Conservation (phyloP, 306 rosid species). For the Lupinus albus region DNA sequence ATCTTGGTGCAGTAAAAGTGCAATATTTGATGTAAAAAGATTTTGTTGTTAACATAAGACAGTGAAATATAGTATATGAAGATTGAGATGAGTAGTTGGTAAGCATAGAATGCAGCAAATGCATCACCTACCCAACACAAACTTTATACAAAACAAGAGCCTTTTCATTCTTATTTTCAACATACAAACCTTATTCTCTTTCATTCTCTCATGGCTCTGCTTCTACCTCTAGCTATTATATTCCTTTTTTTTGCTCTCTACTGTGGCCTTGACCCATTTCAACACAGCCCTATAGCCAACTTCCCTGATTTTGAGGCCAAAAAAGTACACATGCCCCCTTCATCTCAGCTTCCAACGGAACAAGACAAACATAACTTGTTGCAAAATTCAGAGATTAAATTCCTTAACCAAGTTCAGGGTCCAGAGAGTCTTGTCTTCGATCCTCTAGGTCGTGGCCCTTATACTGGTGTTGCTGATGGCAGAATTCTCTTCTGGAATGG, state of each 20-base stretch:
- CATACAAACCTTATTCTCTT: background rate
- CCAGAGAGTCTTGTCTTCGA: constrained; percentile 92
- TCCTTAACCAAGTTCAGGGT: constrained; percentile 73
- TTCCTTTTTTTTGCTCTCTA: constrained; percentile 64
- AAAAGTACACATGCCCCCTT: constrained; percentile 53
- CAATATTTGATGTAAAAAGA: no score
- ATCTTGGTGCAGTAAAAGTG: no score
- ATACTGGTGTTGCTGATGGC: constrained; percentile 93
- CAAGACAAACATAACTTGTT: constrained; percentile 64
- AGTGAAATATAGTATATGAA: no score
- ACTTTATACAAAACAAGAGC: no score
- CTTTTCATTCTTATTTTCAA: no score
- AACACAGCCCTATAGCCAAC: constrained; percentile 61
- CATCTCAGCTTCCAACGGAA: constrained; percentile 64
- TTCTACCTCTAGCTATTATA: constrained; percentile 38
- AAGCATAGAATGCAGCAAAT: no score
- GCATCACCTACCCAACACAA: no score
- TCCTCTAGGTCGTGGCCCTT: constrained; percentile 89
- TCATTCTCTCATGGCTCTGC: constrained; percentile 43
- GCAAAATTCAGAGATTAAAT: constrained; percentile 78
- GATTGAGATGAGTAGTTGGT: no score
- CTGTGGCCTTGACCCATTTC: constrained; percentile 77
- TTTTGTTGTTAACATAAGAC: no score
- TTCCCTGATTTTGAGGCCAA: constrained; percentile 64
- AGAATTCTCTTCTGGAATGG: constrained; percentile 75